Evolutionary conservation across 1,284 basidiomycete species (phyloP).

Genomic region (Ceratobasidium papillatum): DNA sequence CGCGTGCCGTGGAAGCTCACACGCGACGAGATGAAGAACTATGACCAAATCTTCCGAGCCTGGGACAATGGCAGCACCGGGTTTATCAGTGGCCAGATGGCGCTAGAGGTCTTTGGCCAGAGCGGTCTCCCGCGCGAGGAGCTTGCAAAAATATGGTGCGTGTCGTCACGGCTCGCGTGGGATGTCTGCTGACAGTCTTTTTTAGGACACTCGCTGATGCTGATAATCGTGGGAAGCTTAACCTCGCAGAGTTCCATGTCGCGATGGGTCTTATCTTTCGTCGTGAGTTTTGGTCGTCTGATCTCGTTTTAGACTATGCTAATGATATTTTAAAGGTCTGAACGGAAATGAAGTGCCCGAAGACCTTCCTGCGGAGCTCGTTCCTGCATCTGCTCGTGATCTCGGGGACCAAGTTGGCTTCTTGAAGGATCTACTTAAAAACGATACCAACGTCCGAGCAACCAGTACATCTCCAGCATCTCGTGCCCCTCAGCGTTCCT

Average conservation of each 20-base stretch:
- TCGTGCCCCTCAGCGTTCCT: constrained; percentile 74
- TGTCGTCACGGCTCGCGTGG: constrained; percentile 43
- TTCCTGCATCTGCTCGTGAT: constrained; percentile 92
- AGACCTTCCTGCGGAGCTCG: constrained; percentile 85
- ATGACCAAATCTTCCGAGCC: constrained; percentile 95
- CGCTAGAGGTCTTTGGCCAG: constrained; percentile 94
- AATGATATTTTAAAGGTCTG: constrained; percentile 63
- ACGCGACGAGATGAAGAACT: constrained; percentile 94
- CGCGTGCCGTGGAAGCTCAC: constrained; percentile 89
- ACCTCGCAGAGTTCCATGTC: constrained; percentile 96
- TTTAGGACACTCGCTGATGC: constrained; percentile 86
- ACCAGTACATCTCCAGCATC: constrained; percentile 62
- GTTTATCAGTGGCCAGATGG: constrained; percentile 88
- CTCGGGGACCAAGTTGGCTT: constrained; percentile 92
- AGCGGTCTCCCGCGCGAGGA: constrained; percentile 90
- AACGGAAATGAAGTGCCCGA: constrained; percentile 94
- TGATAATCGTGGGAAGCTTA: constrained; percentile 92
- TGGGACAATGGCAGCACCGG: constrained; percentile 89
- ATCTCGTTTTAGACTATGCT: constrained; percentile 6
- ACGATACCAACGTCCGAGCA: constrained; percentile 75
- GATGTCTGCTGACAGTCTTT: constrained; percentile 30
- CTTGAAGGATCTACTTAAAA: constrained; percentile 87
- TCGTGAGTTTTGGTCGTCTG: constrained; percentile 62
- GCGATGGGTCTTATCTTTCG: constrained; percentile 99
- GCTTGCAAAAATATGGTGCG: constrained; percentile 92